Evolutionary conservation across 768 basidiomycete genomes (phyloP), one percentile per base, ranked within the genome.

Genomic region (Panus rudis): DNA sequence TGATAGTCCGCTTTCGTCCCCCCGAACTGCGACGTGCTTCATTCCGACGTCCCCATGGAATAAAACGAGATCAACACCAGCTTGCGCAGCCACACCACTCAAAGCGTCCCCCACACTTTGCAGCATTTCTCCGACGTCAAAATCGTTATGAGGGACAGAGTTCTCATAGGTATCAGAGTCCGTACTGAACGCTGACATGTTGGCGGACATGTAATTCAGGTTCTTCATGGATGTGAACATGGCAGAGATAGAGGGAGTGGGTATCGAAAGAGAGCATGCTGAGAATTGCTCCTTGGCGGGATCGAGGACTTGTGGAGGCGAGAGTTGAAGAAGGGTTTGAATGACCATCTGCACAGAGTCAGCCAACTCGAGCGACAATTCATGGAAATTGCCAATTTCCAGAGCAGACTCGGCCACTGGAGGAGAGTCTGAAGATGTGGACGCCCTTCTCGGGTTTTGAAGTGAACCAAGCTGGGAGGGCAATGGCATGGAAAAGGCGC

Each of bases 201-300:
- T 85, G n/a, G 87, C 88, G 4, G 89, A 89, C 51, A 96, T 77
- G 56, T 88, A 94, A 60, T 94, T 94, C 51, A 97, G 76, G 51
- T 84, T 87, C 66, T 92, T 91, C 88, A 96, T 90, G 28, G 84
- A 76, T 14, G 88, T 89, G 60, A 96, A 78, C 60, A 97, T 72
- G 28, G 90, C 88, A 14, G 88, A 86, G 63, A 97, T 74, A 51
- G 84, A 89, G 5, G 91, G 77, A 0, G 87, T 87, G 8, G 92
- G 93, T 33, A 96, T 77, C 27, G 88, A 81, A 20, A 97, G 63
- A 2, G 91, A 77, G 60, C 89, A 94, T 20, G 89, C 84, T 2
- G 92, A 85, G 56, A 92, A 86, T 58, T 92, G 92, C 57, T 97
- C 92, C 61, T 88, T 93, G 2, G 85, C 82, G n/a, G 87, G 79